phyloP scores from a whole-genome alignment of 1,284 basidiomycete genomes.

The Moniliella sp. region DNA sequence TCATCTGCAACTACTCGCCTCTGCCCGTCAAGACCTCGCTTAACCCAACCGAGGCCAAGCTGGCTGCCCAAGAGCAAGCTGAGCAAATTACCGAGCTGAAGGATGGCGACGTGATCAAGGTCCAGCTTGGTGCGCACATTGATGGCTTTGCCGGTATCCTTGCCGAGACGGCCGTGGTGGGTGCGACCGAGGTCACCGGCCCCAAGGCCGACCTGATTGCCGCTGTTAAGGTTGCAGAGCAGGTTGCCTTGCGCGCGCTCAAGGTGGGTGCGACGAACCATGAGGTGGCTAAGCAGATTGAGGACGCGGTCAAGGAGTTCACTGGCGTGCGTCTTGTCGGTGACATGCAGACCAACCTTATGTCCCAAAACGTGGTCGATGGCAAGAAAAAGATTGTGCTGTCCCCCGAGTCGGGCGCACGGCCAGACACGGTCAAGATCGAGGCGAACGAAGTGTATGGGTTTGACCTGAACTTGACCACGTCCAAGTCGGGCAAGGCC shows the following conservation, averaged over 20 bases:
- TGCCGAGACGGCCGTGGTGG: constrained; percentile 49
- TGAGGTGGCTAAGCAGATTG: constrained; percentile 69
- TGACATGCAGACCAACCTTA: constrained; percentile 64
- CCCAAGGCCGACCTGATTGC: constrained; percentile 80
- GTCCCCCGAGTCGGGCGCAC: constrained; percentile 14
- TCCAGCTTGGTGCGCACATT: constrained; percentile 86
- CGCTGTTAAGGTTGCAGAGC: constrained; percentile 77
- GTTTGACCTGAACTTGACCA: constrained; percentile 60
- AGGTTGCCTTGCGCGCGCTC: constrained; percentile 46
- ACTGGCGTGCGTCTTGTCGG: constrained; percentile 19
- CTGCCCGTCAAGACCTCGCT: constrained; percentile 42
- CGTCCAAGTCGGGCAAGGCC: constrained; percentile 37
- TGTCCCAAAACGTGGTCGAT: constrained; percentile 61
- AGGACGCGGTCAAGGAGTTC: constrained; percentile 42
- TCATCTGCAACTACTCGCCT: constrained; percentile 42
- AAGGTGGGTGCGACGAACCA: constrained; percentile 68
- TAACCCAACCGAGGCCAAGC: constrained; percentile 39
- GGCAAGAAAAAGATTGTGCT: constrained; percentile 25
- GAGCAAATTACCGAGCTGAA: constrained; percentile 55
- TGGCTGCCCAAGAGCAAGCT: too few relatives aligned
- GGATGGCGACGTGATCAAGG: constrained; percentile 78
- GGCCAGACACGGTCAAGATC: constrained; percentile 24
- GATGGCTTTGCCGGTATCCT: constrained; percentile 68
- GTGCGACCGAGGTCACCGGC: too few relatives aligned
- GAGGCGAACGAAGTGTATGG: constrained; percentile 85